Conservation (phyloP, 139 green algal species). For the Chlorella sp. region DNA sequence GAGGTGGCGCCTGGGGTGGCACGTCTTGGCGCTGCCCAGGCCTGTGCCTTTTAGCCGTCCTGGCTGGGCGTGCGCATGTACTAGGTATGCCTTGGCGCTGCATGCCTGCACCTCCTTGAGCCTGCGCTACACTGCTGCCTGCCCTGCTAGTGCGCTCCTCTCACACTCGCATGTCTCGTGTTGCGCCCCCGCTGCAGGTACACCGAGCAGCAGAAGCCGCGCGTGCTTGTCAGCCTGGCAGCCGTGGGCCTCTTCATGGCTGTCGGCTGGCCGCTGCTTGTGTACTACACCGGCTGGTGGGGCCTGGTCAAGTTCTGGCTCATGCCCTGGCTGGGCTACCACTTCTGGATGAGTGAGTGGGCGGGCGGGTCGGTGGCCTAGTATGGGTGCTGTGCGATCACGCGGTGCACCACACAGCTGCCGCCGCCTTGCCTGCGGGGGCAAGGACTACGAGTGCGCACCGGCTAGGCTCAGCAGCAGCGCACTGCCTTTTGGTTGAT, state of each 20-base stretch:
- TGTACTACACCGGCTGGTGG: conserved; percentile 71
- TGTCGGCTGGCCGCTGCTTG: conserved; percentile 76
- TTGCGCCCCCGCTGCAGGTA: no score
- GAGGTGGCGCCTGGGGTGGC: no score
- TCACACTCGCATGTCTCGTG: conserved; percentile 33
- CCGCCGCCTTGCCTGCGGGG: no score
- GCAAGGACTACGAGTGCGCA: no score
- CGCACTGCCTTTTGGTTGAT: neutral
- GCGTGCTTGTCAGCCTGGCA: conserved; percentile 79
- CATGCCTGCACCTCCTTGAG: no score
- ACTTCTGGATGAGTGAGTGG: conserved; percentile 96
- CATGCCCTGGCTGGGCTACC: conserved; percentile 97
- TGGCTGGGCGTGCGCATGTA: no score
- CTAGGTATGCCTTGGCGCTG: no score
- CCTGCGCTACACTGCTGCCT: no score
- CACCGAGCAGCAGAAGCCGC: conserved; percentile 81
- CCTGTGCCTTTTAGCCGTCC: no score
- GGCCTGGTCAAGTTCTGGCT: conserved; percentile 96
- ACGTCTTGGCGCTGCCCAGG: no score
- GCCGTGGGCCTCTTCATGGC: conserved; percentile 76
- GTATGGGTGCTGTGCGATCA: neutral
- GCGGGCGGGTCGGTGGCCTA: neutral
- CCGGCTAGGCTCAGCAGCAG: no score
- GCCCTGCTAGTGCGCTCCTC: neutral
- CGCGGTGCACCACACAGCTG: neutral